Conservation (phyloP, 2,329 filamentous ascomycete genomes). For the Fusarium sp. region DNA sequence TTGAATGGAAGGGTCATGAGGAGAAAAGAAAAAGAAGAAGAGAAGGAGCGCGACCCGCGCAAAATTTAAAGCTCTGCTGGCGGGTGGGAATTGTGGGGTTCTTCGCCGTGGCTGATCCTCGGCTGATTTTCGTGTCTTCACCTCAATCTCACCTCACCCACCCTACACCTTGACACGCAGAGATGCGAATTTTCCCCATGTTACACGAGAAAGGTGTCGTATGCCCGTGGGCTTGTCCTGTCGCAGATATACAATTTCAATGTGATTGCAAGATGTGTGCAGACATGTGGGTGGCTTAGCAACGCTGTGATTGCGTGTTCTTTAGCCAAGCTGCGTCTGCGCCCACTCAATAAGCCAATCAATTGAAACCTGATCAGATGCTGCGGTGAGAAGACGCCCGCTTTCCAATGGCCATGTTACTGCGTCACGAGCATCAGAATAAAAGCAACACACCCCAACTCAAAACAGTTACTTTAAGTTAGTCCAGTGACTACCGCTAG, state of each 20-base stretch:
- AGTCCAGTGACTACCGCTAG: background rate
- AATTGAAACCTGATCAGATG: background rate
- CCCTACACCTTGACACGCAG: background rate
- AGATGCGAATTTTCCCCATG: background rate
- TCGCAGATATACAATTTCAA: background rate
- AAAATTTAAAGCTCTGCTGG: slow-evolving; percentile 53
- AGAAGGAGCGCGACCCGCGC: slow-evolving; percentile 43
- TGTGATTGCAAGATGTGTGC: background rate
- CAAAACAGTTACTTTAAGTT: background rate
- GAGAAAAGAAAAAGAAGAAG: slow-evolving; percentile 61
- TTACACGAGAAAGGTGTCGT: background rate
- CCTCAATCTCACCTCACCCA: background rate
- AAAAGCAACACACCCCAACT: background rate
- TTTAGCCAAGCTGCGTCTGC: background rate
- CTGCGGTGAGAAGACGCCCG: background rate
- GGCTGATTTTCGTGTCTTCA: slow-evolving; percentile 32
- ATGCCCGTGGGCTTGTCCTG: background rate
- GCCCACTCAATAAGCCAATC: background rate
- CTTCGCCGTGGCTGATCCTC: slow-evolving; percentile 43
- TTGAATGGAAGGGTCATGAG: slow-evolving; percentile 99
- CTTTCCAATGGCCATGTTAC: background rate
- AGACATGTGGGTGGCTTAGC: background rate
- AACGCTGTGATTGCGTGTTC: background rate
- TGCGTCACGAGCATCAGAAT: background rate
- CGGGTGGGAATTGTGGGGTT: slow-evolving; percentile 38